Percentiles rank a stretch among this genome's conserved stretches.
phyloP scores from a whole-genome alignment of 2,329 filamentous ascomycete genomes.

The Fusarium compactum region DNA sequence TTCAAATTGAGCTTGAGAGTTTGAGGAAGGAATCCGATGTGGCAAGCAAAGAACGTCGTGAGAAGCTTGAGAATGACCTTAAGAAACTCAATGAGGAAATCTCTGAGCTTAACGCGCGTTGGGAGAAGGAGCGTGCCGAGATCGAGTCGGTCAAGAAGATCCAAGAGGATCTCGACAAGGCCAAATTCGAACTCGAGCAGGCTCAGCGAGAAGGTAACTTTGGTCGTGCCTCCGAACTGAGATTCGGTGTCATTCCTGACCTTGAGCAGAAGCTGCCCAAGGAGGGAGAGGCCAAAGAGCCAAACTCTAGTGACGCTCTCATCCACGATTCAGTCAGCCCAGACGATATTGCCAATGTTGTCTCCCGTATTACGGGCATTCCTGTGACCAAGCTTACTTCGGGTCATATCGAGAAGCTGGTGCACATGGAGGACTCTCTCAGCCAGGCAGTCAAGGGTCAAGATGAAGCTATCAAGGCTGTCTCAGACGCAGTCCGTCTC shows the following conservation, averaged over 20 bases:
- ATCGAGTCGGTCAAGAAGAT: constrained; percentile 88
- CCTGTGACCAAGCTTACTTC: constrained; percentile 92
- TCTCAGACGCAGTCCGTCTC: constrained; percentile 92
- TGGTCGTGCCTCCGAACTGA: constrained; percentile 87
- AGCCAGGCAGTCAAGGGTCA: constrained; percentile 89
- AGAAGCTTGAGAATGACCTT: constrained; percentile 84
- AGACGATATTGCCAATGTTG: constrained; percentile 93
- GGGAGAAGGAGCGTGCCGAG: constrained; percentile 89
- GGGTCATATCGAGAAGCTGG: constrained; percentile 92
- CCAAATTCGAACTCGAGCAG: constrained; percentile 85
- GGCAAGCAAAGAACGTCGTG: constrained; percentile 85
- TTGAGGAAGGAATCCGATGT: constrained; percentile 94
- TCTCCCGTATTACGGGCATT: constrained; percentile 91
- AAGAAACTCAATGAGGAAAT: constrained; percentile 83
- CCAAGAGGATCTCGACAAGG: constrained; percentile 89
- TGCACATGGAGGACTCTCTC: constrained; percentile 94
- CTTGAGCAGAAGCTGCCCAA: constrained; percentile 84
- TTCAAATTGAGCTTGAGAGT: constrained; percentile 96
- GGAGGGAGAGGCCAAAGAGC: constrained; percentile 67
- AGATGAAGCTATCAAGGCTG: constrained; percentile 90
- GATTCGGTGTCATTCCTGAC: constrained; percentile 86
- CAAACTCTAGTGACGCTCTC: constrained; percentile 65
- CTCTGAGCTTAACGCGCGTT: constrained; percentile 79
- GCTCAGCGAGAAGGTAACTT: constrained; percentile 92
- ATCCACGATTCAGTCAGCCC: constrained; percentile 95